Evolutionary conservation across 345 rosid species (phyloP).

Genomic region (Lenwebbia sp.): DNA sequence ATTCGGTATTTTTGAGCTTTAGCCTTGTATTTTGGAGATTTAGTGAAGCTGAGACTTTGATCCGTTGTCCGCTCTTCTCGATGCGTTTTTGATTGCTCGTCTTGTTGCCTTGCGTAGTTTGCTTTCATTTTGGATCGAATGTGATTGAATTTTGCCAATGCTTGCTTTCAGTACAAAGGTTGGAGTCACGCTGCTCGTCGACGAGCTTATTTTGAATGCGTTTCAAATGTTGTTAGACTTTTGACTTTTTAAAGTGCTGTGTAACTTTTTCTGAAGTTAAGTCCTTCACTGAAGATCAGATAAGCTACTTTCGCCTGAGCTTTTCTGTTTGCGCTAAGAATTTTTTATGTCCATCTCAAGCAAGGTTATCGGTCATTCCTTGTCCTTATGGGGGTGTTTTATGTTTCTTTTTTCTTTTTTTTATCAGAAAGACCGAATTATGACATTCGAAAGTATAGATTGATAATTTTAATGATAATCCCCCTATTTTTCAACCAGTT

Average conservation of each 20-base stretch:
- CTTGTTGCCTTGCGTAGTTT: conserved; percentile 4
- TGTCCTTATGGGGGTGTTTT: background rate
- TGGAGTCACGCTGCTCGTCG: background rate
- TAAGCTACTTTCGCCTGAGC: background rate
- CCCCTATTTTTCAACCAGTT: background rate
- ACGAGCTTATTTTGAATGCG: background rate
- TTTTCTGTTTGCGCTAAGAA: background rate
- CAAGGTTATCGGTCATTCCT: background rate
- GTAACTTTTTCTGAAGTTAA: background rate
- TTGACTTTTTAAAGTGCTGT: background rate
- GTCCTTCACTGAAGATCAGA: background rate
- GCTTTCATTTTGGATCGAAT: conserved; percentile 3
- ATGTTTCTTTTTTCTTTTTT: background rate
- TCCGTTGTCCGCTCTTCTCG: conserved; percentile 34
- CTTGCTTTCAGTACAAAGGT: background rate
- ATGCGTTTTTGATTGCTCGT: conserved; percentile 3
- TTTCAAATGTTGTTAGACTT: background rate
- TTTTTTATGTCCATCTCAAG: background rate
- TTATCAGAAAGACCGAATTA: background rate
- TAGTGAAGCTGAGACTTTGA: conserved; percentile 22
- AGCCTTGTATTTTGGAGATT: conserved; percentile 18
- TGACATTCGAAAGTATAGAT: background rate
- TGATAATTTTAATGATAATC: background rate
- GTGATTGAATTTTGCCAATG: background rate
- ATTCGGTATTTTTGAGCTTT: conserved; percentile 23